A percentile compares a stretch with the other conserved stretches of the same genome.
phyloP scores from a whole-genome alignment of 306 rosid genomes.

The Prunus mume region DNA sequence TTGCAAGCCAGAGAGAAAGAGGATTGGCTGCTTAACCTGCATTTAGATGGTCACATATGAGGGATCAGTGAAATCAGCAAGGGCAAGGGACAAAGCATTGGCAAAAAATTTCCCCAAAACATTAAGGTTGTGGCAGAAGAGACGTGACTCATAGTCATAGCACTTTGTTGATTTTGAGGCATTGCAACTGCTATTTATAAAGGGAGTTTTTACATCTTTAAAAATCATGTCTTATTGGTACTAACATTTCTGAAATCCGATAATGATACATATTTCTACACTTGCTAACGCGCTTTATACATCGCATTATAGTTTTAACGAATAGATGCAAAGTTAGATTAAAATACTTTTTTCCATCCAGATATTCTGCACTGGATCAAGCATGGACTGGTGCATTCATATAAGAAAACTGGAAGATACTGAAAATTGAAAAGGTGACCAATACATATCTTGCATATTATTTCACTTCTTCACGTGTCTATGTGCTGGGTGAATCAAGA shows the following conservation, averaged over 20 bases:
- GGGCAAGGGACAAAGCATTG: neutral
- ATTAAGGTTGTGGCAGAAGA: neutral
- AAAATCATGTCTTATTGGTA: neutral
- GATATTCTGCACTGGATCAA: neutral
- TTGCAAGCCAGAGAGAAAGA: constrained; percentile 91
- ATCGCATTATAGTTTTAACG: neutral
- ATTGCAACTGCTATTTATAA: neutral
- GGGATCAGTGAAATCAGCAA: constrained; percentile 3
- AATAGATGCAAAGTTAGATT: neutral
- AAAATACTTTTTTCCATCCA: neutral
- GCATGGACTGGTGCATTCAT: neutral
- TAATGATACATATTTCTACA: neutral
- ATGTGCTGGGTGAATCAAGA: neutral
- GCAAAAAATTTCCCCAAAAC: too few species aligned
- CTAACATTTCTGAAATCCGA: neutral
- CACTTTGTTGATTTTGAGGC: neutral
- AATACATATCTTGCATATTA: constrained; percentile 1
- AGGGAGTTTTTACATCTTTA: neutral
- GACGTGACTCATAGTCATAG: neutral
- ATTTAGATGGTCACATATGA: constrained; percentile 14
- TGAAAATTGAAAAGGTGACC: neutral
- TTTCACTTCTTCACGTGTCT: neutral
- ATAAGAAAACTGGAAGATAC: neutral
- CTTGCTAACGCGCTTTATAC: neutral
- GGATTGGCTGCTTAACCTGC: constrained; percentile 95